Percentiles rank a stretch among this genome's conserved stretches.
These are phyloP conservation scores for Ammopiptanthus mongolicus DNA, from an alignment of 306 rosid genomes.

Conservation along the genomic window DNA sequence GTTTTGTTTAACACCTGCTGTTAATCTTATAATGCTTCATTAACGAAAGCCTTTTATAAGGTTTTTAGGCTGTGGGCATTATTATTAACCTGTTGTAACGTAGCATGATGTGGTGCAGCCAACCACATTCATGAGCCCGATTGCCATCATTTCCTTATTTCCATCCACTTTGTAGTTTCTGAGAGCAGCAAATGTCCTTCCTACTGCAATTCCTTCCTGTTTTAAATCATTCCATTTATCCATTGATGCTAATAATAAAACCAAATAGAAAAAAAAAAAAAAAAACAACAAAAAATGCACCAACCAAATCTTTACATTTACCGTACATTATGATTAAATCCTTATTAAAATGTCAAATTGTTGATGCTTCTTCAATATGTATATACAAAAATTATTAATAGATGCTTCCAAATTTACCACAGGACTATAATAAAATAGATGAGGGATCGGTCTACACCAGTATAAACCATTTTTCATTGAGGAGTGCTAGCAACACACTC, in stretches of 20 bases:
- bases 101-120: conserved; percentile 88
- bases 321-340: too few relatives aligned
- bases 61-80: neutral
- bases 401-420: neutral
- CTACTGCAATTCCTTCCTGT: conserved; percentile 98
- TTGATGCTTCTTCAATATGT: neutral
- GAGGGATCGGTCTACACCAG: too few relatives aligned
- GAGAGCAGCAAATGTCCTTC: conserved; percentile 81
- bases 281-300: neutral
- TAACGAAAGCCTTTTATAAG: neutral
- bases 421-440: too few relatives aligned
- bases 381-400: neutral
- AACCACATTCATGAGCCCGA: conserved; percentile 82
- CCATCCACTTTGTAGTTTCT: conserved; percentile 85
- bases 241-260: neutral
- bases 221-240: neutral
- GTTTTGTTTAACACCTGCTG: neutral
- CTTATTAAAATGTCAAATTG: too few relatives aligned
- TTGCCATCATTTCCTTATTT: conserved; percentile 95
- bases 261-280: too few relatives aligned
- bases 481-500: too few relatives aligned
- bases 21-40: neutral
- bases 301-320: too few relatives aligned
- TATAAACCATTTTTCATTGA: too few relatives aligned
- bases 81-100: conserved; percentile 65